Evolutionary conservation across 306 rosid species (phyloP).

Genomic region (Delonix regia): DNA sequence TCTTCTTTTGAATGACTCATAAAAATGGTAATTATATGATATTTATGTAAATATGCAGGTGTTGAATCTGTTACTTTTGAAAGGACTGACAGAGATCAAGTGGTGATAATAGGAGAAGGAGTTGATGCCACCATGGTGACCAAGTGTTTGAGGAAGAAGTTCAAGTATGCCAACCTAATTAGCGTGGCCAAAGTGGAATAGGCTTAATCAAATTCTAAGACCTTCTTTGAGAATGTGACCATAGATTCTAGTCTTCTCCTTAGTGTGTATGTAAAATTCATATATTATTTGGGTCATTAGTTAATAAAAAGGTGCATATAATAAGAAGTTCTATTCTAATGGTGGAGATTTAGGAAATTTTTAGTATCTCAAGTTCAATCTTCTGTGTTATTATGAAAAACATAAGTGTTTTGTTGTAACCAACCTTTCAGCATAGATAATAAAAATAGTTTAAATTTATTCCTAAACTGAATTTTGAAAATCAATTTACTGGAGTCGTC

Average conservation of each 20-base stretch:
- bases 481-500: too few relatives aligned
- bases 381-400: too few relatives aligned
- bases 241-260: background rate
- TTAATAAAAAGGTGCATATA: too few relatives aligned
- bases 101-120: constrained; percentile 55
- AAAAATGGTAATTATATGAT: background rate
- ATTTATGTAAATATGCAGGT: constrained; percentile 15
- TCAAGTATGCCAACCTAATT: constrained; percentile 47
- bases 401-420: too few relatives aligned
- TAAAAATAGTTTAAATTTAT: too few relatives aligned
- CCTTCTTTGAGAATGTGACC: background rate
- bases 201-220: background rate
- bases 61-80: constrained; percentile 44
- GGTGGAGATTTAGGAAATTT: too few relatives aligned
- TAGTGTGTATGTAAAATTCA: background rate
- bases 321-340: too few relatives aligned
- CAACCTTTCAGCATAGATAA: too few relatives aligned
- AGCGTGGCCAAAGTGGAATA: constrained; percentile 33
- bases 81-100: constrained; percentile 41
- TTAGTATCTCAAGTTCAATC: background rate
- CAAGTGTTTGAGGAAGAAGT: constrained; percentile 49
- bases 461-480: too few relatives aligned
- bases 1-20: background rate
- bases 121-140: constrained; percentile 55
- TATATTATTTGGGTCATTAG: background rate